Evolutionary conservation across 441 rosid species (phyloP).

Genomic region (Erodium chrysanthum): DNA sequence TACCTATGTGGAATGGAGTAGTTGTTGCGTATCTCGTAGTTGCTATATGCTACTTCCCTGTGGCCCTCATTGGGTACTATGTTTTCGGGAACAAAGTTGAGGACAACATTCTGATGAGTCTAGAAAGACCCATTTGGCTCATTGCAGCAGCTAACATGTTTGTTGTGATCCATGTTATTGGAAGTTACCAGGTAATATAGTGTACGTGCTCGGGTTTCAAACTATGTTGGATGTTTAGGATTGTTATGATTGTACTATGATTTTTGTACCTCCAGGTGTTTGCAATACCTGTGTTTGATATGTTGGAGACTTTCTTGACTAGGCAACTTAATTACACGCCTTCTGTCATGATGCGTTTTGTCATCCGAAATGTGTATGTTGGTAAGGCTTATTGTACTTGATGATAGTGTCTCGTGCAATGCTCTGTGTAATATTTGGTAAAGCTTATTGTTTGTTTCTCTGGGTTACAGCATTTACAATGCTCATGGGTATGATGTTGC

Average conservation of each 20-base stretch:
- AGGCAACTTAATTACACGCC: conserved; percentile 41
- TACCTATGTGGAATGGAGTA: conserved; percentile 74
- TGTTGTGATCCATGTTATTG: conserved; percentile 71
- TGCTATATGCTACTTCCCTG: conserved; percentile 74
- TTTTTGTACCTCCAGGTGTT: conserved; percentile 26
- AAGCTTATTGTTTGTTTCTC: neutral
- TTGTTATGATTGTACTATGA: neutral
- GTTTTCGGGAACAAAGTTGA: conserved; percentile 48
- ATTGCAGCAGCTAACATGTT: conserved; percentile 58
- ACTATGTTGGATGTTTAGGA: neutral
- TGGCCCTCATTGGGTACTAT: conserved; percentile 50
- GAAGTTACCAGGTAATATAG: conserved; percentile 57
- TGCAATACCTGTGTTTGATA: conserved; percentile 79
- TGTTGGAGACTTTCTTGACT: conserved; percentile 61
- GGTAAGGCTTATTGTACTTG: conserved; percentile 30
- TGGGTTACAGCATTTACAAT: conserved; percentile 55
- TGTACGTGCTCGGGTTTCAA: too few species aligned
- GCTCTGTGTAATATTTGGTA: neutral
- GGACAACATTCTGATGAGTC: conserved; percentile 52
- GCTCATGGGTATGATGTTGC: conserved; percentile 48
- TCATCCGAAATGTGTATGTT: conserved; percentile 47
- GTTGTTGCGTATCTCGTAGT: conserved; percentile 50
- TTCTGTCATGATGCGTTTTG: conserved; percentile 42
- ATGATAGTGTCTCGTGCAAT: neutral
- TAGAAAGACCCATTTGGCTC: conserved; percentile 61